phyloP scores from a whole-genome alignment of 352 stramenopile genomes.

The Phytopythium montanum region DNA sequence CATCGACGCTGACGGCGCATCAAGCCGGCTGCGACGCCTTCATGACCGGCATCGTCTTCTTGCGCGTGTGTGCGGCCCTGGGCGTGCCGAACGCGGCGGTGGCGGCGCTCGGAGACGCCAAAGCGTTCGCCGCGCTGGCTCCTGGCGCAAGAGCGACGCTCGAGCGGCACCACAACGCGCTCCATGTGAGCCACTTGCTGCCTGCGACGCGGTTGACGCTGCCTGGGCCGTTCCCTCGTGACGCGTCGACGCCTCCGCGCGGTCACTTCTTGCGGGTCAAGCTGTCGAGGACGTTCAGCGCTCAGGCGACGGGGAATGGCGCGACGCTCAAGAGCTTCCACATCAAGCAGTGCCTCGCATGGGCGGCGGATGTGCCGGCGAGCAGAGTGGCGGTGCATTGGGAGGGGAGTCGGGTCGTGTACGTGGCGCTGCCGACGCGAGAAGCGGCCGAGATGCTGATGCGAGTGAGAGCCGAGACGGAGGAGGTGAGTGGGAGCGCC shows the following conservation, averaged over 20 bases:
- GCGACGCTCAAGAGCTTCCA: slow-evolving; percentile 60
- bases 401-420: slow-evolving; percentile 46
- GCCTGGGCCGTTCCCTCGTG: slow-evolving; percentile 38
- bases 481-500: slow-evolving; percentile 27
- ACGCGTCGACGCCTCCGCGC: slow-evolving; percentile 42
- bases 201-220: slow-evolving; percentile 41
- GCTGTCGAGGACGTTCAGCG: slow-evolving; percentile 44
- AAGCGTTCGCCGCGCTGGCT: not conserved
- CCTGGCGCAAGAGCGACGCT: slow-evolving; percentile 10
- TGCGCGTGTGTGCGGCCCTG: slow-evolving; percentile 56
- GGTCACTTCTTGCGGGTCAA: slow-evolving; percentile 49
- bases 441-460: slow-evolving; percentile 38
- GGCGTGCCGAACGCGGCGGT: slow-evolving; percentile 55
- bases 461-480: slow-evolving; percentile 22
- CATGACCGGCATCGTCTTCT: slow-evolving; percentile 77
- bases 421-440: slow-evolving; percentile 39
- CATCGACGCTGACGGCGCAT: slow-evolving; percentile 43
- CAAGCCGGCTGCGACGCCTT: slow-evolving; percentile 78
- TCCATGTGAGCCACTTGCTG: slow-evolving; percentile 65
- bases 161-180: slow-evolving; percentile 35
- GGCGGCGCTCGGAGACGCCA: slow-evolving; percentile 16
- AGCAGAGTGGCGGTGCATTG: slow-evolving; percentile 43
- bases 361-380: slow-evolving; percentile 39
- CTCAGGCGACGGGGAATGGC: slow-evolving; percentile 13
- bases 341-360: slow-evolving; percentile 69